Percentiles rank a stretch among this genome's conserved stretches.
These are phyloP conservation scores for Fusarium xylarioides DNA, from an alignment of 2,329 filamentous ascomycete species.

Conservation along the genomic window DNA sequence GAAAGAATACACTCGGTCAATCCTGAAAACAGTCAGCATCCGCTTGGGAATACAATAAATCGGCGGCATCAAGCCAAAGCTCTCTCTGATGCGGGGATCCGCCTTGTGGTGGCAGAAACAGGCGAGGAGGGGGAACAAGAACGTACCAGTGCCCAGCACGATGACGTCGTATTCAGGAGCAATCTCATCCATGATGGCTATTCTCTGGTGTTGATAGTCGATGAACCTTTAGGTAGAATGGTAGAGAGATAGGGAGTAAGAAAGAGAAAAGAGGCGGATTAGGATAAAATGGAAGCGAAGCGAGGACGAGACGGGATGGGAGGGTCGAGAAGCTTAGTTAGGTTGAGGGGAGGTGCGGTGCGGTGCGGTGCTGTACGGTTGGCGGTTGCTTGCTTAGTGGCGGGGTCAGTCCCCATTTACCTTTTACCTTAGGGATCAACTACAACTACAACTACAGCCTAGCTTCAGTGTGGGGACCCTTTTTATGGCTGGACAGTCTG, in stretches of 20 bases:
- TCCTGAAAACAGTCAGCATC: slow-evolving; percentile 62
- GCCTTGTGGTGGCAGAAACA: slow-evolving; percentile 24
- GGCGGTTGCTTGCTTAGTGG: slow-evolving; percentile 41
- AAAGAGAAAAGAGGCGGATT: slow-evolving; percentile 29
- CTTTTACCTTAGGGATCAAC: slow-evolving; percentile 41
- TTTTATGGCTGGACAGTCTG: neutral
- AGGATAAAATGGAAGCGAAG: slow-evolving; percentile 24
- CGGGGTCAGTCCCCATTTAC: slow-evolving; percentile 41
- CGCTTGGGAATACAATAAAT: neutral
- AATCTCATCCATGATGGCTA: slow-evolving; percentile 86
- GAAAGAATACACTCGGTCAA: slow-evolving; percentile 99
- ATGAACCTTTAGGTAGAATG: slow-evolving; percentile 7
- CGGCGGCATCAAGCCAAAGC: slow-evolving; percentile 18
- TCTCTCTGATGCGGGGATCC: slow-evolving; percentile 36
- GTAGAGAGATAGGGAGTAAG: slow-evolving; percentile 3
- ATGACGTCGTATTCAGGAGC: slow-evolving; percentile 98
- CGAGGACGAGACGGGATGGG: slow-evolving; percentile 6
- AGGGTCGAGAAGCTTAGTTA: slow-evolving; percentile 32
- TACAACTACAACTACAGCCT: slow-evolving; percentile 19
- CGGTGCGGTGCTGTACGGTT: neutral
- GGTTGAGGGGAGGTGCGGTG: slow-evolving; percentile 26
- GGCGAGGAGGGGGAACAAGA: slow-evolving; percentile 7
- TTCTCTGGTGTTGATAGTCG: slow-evolving; percentile 19
- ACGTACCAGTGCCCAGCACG: slow-evolving; percentile 94
- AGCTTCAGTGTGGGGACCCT: slow-evolving; percentile 36